phyloP scores from a whole-genome alignment of 345 rosid genomes.

The Cochlearia excelsa region DNA sequence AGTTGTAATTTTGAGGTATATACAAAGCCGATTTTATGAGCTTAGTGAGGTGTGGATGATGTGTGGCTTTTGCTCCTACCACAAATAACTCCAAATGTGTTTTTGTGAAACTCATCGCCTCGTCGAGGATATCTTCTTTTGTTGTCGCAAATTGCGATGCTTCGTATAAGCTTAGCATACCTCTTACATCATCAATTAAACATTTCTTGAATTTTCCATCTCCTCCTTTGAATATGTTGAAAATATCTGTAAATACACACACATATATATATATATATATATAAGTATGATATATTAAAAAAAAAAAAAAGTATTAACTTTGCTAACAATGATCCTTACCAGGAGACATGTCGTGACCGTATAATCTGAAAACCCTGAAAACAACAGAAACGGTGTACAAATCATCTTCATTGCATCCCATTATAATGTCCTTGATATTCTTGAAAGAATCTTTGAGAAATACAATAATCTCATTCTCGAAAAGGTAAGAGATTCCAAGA shows the following conservation, averaged over 20 bases:
- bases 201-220: slow-evolving; percentile 6
- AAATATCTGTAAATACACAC: not conserved
- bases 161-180: slow-evolving; percentile 19
- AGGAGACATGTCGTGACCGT: no score
- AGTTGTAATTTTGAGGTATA: not conserved
- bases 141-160: not conserved
- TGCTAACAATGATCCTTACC: no score
- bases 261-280: not conserved
- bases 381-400: no score
- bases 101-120: not conserved
- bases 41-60: not conserved
- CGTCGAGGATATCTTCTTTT: slow-evolving; percentile 1
- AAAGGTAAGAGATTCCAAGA: no score
- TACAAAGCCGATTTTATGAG: not conserved
- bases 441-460: no score
- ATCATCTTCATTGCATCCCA: no score
- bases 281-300: no score
- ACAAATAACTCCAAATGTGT: slow-evolving; percentile 4
- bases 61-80: not conserved
- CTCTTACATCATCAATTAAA: slow-evolving; percentile 5
- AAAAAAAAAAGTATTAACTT: no score
- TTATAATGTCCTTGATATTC: no score
- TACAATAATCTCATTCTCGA: no score
- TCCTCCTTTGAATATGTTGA: not conserved
- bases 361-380: no score